phyloP scores from a whole-genome alignment of 495 filamentous ascomycete genomes.

The Xylaria castorea region DNA sequence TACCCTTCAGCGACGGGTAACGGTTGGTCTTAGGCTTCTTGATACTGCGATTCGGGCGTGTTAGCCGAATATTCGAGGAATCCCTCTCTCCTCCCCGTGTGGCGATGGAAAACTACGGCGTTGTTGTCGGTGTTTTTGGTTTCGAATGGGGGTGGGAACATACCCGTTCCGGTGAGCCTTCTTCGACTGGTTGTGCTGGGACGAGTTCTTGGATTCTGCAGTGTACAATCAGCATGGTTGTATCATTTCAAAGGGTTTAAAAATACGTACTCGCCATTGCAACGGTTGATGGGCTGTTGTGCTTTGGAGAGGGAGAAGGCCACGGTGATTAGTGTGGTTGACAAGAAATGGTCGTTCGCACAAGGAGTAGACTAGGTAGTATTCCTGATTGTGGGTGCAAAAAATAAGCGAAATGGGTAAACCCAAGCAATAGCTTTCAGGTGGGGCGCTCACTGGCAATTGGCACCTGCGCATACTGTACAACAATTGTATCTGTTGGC shows the following conservation, averaged over 20 bases:
- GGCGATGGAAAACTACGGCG: not conserved
- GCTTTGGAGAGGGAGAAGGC: constrained; percentile 29
- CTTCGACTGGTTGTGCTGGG: constrained; percentile 94
- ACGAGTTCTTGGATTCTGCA: constrained; percentile 98
- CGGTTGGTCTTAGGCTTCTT: constrained; percentile 99
- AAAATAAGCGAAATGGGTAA: constrained; percentile 41
- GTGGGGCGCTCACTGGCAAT: constrained; percentile 19
- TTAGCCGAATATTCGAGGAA: constrained; percentile 18
- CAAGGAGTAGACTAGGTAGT: constrained; percentile 24
- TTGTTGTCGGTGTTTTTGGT: not conserved
- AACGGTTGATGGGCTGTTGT: constrained; percentile 46
- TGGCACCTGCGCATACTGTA: not conserved
- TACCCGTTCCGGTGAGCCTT: constrained; percentile 99
- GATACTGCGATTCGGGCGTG: constrained; percentile 68
- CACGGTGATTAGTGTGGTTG: constrained; percentile 35
- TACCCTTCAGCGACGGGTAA: constrained; percentile 98
- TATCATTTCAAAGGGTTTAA: not conserved
- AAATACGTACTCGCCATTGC: constrained; percentile 59
- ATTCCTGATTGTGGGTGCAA: constrained; percentile 43
- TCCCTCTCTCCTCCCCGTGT: not conserved
- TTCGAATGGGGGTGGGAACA: constrained; percentile 38
- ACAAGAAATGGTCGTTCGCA: constrained; percentile 35
- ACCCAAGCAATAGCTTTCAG: not conserved
- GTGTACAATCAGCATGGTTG: not conserved
- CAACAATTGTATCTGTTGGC: not conserved